Evolutionary conservation across 176 grass and related monocot species (phyloP).

Genomic region (Canna indica): DNA sequence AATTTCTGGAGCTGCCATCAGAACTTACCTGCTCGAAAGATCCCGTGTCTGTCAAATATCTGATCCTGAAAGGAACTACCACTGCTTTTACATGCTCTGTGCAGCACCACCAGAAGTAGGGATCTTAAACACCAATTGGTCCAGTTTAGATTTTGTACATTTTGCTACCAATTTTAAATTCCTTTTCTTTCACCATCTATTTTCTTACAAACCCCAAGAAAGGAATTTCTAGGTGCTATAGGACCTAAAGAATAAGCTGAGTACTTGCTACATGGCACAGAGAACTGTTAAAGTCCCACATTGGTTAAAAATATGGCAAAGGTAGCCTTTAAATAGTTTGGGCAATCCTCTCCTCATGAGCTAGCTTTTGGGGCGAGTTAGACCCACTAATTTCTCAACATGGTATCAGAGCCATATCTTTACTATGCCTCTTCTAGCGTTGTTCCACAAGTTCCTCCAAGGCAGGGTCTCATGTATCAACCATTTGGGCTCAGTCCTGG

Average conservation of each 20-base stretch:
- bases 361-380: no score
- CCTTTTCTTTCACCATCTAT: neutral
- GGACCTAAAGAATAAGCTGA: no score
- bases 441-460: constrained; percentile 40
- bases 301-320: no score
- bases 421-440: constrained; percentile 50
- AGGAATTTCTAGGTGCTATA: neutral
- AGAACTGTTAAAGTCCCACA: no score
- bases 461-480: constrained; percentile 47
- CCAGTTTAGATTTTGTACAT: neutral
- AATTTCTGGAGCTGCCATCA: constrained; percentile 87
- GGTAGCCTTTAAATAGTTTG: no score
- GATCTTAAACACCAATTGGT: neutral
- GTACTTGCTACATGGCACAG: neutral
- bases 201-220: neutral
- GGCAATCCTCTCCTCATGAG: no score
- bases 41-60: constrained; percentile 96
- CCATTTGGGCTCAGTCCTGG: constrained; percentile 32
- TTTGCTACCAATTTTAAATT: neutral
- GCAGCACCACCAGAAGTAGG: constrained; percentile 72
- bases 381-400: no score
- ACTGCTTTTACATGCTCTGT: constrained; percentile 99
- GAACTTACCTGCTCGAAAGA: constrained; percentile 94
- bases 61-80: constrained; percentile 88
- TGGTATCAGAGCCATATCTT: no score